phyloP scores from a whole-genome alignment of 2,329 filamentous ascomycete species.

The Fonsecaea multimorphosa region DNA sequence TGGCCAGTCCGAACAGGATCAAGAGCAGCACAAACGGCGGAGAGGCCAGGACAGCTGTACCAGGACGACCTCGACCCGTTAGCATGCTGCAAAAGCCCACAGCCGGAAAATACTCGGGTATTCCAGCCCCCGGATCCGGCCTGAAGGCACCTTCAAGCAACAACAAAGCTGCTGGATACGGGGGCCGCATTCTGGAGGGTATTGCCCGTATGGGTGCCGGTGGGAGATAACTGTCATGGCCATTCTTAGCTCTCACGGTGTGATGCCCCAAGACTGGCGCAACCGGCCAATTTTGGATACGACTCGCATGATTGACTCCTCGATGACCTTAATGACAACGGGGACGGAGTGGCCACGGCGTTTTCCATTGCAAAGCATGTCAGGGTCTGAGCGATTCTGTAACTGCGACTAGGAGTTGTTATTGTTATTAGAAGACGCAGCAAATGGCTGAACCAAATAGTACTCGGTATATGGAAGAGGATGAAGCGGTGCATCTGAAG shows the following conservation, averaged over 20 bases:
- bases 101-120: conserved; percentile 37
- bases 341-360: conserved; percentile 5
- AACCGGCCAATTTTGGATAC: conserved; percentile 17
- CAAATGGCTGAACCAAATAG: neutral
- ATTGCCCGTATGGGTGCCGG: conserved; percentile 44
- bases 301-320: conserved; percentile 29
- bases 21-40: conserved; percentile 34
- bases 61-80: conserved; percentile 35
- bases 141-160: conserved; percentile 36
- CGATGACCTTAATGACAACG: conserved; percentile 24
- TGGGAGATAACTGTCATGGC: conserved; percentile 25
- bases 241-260: neutral
- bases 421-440: conserved; percentile 1
- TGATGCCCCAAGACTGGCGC: neutral
- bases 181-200: conserved; percentile 41
- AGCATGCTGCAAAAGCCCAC: conserved; percentile 39
- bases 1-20: conserved; percentile 35
- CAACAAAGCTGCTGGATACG: conserved; percentile 34
- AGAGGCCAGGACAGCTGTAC: conserved; percentile 9
- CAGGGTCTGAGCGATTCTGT: conserved; percentile 8
- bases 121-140: conserved; percentile 39
- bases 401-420: neutral
- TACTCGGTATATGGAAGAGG: neutral
- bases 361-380: conserved; percentile 7
- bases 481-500: neutral